A percentile compares a stretch with the other conserved stretches of the same genome.
Conservation (phyloP, 176 grass and related monocot species). For the Aegilops longissima region DNA sequence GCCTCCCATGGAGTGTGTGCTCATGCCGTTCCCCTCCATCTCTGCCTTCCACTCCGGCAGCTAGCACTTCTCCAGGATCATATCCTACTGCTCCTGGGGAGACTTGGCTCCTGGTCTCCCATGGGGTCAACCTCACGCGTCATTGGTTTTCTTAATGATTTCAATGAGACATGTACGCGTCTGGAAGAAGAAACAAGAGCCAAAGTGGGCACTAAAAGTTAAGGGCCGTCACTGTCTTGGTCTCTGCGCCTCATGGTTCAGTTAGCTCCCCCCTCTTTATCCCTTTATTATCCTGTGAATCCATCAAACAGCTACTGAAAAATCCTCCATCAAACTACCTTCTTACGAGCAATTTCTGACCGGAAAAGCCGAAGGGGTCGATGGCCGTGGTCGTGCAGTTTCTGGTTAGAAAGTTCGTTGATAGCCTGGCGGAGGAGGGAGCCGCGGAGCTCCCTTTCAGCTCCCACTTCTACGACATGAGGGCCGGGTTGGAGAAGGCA, state of each 20-base stretch:
- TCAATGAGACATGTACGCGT: background rate
- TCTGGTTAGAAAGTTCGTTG: conserved; percentile 42
- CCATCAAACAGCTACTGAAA: background rate
- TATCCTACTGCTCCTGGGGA: background rate
- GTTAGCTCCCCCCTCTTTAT: background rate
- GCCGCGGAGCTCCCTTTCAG: conserved; percentile 31
- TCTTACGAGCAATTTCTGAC: background rate
- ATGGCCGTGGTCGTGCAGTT: conserved; percentile 46
- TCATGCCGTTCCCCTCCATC: conserved; percentile 6
- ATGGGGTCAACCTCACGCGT: background rate
- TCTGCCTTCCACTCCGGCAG: background rate
- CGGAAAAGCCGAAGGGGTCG: background rate
- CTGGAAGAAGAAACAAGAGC: conserved; percentile 2
- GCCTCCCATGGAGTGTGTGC: background rate
- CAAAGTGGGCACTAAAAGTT: background rate
- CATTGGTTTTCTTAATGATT: background rate
- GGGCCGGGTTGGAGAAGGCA: conserved; percentile 25
- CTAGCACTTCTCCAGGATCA: background rate
- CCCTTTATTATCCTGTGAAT: background rate
- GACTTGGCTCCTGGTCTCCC: background rate
- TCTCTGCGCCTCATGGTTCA: background rate
- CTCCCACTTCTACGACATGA: conserved; percentile 26
- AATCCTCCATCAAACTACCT: background rate
- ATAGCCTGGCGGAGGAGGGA: conserved; percentile 29
- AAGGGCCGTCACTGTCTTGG: background rate